phyloP scores from a whole-genome alignment of 352 stramenopile genomes.

The Phytophthora pisi region DNA sequence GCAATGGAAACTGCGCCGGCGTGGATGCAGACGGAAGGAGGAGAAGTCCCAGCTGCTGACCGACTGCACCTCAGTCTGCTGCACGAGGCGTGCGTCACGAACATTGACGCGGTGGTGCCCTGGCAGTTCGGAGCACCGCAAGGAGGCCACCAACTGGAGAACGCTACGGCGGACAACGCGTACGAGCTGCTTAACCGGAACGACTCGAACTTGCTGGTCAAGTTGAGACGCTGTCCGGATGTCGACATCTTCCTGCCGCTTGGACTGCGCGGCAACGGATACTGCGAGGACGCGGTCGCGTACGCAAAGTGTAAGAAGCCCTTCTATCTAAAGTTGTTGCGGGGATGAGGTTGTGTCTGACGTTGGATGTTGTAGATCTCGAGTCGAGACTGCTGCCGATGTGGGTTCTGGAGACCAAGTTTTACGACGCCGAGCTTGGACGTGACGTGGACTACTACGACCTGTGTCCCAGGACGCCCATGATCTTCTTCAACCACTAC shows the following conservation, averaged over 20 bases:
- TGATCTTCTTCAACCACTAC: slow-evolving; percentile 65
- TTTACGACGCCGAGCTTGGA: slow-evolving; percentile 26
- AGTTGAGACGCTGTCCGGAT: slow-evolving; percentile 53
- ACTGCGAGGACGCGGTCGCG: slow-evolving; percentile 70
- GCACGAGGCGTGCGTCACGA: slow-evolving; percentile 39
- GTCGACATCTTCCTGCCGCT: slow-evolving; percentile 67
- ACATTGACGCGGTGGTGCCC: slow-evolving; percentile 39
- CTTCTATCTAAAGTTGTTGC: too few species aligned
- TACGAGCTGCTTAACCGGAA: slow-evolving; percentile 21
- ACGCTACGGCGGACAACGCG: slow-evolving; percentile 15
- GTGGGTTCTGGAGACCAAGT: slow-evolving; percentile 43
- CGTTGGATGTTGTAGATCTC: slow-evolving; percentile 25
- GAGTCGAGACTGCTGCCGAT: slow-evolving; percentile 44
- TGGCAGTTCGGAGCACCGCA: slow-evolving; percentile 32
- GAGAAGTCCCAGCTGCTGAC: slow-evolving; percentile 28
- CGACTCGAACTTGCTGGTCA: slow-evolving; percentile 44
- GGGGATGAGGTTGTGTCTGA: background rate
- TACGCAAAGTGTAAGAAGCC: slow-evolving; percentile 35
- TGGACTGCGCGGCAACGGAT: slow-evolving; percentile 57
- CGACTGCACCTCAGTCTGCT: slow-evolving; percentile 42
- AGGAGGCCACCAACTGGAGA: slow-evolving; percentile 8
- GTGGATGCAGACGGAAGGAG: slow-evolving; percentile 5
- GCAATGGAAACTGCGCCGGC: background rate
- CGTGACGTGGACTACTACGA: slow-evolving; percentile 47
- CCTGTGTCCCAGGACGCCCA: slow-evolving; percentile 46